These are phyloP conservation scores for Metarhizium sp. DNA, from an alignment of 2,329 filamentous ascomycete species.

Conservation along the genomic window DNA sequence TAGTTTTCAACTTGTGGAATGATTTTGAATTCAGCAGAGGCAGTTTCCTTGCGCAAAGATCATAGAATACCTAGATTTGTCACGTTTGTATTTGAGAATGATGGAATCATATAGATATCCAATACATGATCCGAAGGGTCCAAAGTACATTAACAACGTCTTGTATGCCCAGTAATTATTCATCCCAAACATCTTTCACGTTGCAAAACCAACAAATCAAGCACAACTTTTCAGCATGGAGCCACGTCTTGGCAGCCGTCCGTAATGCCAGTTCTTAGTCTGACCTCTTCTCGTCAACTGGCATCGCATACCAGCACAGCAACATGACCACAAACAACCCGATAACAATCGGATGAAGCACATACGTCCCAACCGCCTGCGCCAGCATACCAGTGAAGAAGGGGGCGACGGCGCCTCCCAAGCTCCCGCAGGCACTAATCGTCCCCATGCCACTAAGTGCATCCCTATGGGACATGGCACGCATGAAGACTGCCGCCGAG, in stretches of 20 bases:
- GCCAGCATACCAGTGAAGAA: constrained; percentile 57
- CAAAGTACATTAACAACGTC: neutral
- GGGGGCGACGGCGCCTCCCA: constrained; percentile 58
- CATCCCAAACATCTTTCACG: neutral
- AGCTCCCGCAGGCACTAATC: constrained; percentile 60
- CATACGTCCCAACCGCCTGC: constrained; percentile 52
- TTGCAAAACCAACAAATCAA: too few species aligned
- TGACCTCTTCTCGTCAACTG: constrained; percentile 46
- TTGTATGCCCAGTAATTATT: neutral
- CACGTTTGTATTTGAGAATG: neutral
- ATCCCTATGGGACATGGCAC: constrained; percentile 47
- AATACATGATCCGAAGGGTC: neutral
- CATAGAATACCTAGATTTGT: neutral
- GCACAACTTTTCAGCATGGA: too few species aligned
- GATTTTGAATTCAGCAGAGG: neutral
- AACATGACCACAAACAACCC: constrained; percentile 56
- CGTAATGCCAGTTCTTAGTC: constrained; percentile 31
- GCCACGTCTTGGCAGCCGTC: too few species aligned
- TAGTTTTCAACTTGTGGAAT: neutral
- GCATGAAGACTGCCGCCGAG: constrained; percentile 53
- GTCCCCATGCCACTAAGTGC: constrained; percentile 56
- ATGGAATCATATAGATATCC: neutral
- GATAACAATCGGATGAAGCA: constrained; percentile 59
- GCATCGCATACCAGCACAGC: constrained; percentile 53
- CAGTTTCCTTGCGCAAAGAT: neutral